phyloP scores from a whole-genome alignment of 352 stramenopile genomes.

The Pythium aphanidermatum region DNA sequence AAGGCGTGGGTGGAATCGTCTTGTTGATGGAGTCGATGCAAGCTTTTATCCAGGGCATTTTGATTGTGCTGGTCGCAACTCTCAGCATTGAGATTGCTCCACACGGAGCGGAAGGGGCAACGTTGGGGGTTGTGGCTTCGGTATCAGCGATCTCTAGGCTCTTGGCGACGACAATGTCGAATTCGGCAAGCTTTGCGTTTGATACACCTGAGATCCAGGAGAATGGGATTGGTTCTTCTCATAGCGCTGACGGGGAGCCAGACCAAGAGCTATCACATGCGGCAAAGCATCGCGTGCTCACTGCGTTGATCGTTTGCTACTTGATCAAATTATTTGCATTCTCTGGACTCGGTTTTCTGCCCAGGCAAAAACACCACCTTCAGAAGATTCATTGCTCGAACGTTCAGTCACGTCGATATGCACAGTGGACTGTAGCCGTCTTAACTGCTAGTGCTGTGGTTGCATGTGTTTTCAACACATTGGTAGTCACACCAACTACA shows the following conservation, averaged over 20 bases:
- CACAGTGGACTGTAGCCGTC: slow-evolving; percentile 28
- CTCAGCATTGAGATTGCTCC: slow-evolving; percentile 49
- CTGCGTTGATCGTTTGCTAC: slow-evolving; percentile 36
- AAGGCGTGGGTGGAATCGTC: slow-evolving; percentile 31
- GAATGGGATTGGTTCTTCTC: slow-evolving; percentile 8
- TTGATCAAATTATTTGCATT: slow-evolving; percentile 31
- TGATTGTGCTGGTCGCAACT: slow-evolving; percentile 33
- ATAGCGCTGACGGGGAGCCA: slow-evolving; percentile 10
- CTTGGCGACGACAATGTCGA: slow-evolving; percentile 36
- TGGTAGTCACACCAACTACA: slow-evolving; percentile 20
- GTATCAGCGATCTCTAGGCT: slow-evolving; percentile 46
- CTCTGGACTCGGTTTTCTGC: slow-evolving; percentile 33
- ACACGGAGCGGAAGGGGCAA: slow-evolving; percentile 42
- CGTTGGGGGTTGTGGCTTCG: slow-evolving; percentile 45
- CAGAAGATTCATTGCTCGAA: slow-evolving; percentile 26
- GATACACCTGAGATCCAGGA: slow-evolving; percentile 20
- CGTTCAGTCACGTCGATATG: slow-evolving; percentile 3
- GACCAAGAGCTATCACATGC: slow-evolving; percentile 1
- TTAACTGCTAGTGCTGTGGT: slow-evolving; percentile 17
- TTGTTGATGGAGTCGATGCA: slow-evolving; percentile 29
- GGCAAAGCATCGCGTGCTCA: slow-evolving; percentile 20
- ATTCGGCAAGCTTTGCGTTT: slow-evolving; percentile 36
- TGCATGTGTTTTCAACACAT: slow-evolving; percentile 24
- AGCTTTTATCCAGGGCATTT: slow-evolving; percentile 30
- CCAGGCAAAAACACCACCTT: slow-evolving; percentile 38